These are phyloP conservation scores for Neurospora tetraspora DNA, from an alignment of 495 filamentous ascomycete species.

Conservation along the genomic window DNA sequence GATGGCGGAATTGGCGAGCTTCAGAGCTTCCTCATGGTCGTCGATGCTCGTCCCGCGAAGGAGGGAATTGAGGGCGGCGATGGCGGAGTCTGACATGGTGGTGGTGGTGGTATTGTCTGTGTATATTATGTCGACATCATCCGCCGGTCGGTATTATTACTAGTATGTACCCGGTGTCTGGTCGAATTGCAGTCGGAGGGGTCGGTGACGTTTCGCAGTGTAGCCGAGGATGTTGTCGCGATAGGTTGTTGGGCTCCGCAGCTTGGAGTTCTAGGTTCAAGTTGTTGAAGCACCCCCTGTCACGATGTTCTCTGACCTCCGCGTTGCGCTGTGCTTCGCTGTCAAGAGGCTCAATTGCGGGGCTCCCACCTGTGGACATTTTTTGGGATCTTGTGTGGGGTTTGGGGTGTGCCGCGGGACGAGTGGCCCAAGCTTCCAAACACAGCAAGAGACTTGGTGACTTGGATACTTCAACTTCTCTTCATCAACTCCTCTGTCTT, in stretches of 20 bases:
- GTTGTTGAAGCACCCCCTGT: background rate
- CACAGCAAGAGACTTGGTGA: background rate
- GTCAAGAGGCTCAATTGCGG: background rate
- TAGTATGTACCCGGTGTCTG: background rate
- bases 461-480: background rate
- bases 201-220: background rate
- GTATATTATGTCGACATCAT: background rate
- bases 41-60: conserved; percentile 36
- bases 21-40: conserved; percentile 37
- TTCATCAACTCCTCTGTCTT: background rate
- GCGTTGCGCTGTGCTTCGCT: background rate
- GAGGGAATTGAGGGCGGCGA: conserved; percentile 40
- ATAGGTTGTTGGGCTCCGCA: background rate
- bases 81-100: conserved; percentile 33
- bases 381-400: background rate
- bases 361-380: background rate
- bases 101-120: conserved; percentile 3
- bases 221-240: background rate
- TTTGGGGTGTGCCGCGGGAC: background rate
- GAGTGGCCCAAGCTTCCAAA: background rate
- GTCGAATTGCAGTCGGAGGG: background rate
- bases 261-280: background rate
- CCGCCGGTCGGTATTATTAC: background rate
- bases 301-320: background rate
- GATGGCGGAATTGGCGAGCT: conserved; percentile 44